phyloP scores from a whole-genome alignment of 2,329 filamentous ascomycete species.

The Hypoxylon sp. region DNA sequence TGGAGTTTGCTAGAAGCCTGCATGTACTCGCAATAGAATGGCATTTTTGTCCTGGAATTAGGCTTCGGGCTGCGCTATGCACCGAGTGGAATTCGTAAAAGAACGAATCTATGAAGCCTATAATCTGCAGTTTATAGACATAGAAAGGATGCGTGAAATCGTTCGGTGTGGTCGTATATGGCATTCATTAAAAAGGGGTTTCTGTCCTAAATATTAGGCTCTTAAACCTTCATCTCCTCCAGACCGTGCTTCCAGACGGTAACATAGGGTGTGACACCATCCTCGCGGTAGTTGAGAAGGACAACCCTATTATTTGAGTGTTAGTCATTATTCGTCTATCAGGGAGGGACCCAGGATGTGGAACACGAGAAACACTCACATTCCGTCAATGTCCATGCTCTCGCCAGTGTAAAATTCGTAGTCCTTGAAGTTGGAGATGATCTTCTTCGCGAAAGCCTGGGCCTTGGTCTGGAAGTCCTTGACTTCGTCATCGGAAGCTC shows the following conservation, averaged over 20 bases:
- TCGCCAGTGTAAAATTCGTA: slow-evolving; percentile 95
- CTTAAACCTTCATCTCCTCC: slow-evolving; percentile 90
- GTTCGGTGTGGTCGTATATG: slow-evolving; percentile 42
- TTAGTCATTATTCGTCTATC: slow-evolving; percentile 23
- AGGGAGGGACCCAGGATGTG: slow-evolving; percentile 5
- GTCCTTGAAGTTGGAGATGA: slow-evolving; percentile 91
- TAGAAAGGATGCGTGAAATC: slow-evolving; percentile 42
- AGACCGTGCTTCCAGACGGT: slow-evolving; percentile 97
- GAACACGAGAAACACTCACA: slow-evolving; percentile 73
- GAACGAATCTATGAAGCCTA: slow-evolving; percentile 46
- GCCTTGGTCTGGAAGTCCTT: slow-evolving; percentile 86
- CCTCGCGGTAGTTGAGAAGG: slow-evolving; percentile 97
- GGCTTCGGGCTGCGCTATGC: slow-evolving; percentile 37
- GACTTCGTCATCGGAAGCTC: slow-evolving; percentile 75
- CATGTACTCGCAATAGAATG: slow-evolving; percentile 23
- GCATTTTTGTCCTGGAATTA: slow-evolving; percentile 33
- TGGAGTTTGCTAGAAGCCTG: background rate
- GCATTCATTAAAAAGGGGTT: slow-evolving; percentile 36
- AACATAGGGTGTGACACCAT: slow-evolving; percentile 90
- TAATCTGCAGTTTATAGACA: slow-evolving; percentile 36
- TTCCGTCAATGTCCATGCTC: slow-evolving; percentile 92
- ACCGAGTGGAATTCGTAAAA: slow-evolving; percentile 40
- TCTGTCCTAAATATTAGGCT: slow-evolving; percentile 14
- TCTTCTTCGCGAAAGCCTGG: slow-evolving; percentile 80
- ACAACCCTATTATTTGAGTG: slow-evolving; percentile 73